These are phyloP conservation scores for Diospyros kaki DNA, from an alignment of 148 eudicot species.

Conservation along the genomic window DNA sequence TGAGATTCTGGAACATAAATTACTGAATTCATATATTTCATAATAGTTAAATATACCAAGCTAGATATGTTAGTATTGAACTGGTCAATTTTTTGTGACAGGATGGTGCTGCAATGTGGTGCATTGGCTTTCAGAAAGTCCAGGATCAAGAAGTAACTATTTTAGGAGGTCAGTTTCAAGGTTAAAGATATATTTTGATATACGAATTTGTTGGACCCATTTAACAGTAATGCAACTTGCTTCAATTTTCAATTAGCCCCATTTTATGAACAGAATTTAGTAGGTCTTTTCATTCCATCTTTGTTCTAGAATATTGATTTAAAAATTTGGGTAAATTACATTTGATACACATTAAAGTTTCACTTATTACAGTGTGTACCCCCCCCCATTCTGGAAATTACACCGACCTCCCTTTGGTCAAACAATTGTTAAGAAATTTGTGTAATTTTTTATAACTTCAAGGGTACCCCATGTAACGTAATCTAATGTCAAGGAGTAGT, in stretches of 20 bases:
- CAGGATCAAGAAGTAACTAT: conserved; percentile 67
- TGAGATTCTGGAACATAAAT: neutral
- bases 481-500: too few species aligned
- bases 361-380: too few species aligned
- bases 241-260: neutral
- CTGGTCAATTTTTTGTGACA: conserved; percentile 23
- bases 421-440: too few species aligned
- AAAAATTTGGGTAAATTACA: too few species aligned
- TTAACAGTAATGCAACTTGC: neutral
- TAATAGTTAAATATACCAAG: neutral
- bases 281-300: conserved; percentile 2
- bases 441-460: too few species aligned
- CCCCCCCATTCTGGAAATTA: too few species aligned
- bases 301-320: neutral
- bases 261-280: neutral
- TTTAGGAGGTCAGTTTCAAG: conserved; percentile 71
- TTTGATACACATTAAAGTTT: too few species aligned
- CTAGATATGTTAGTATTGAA: neutral
- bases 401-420: too few species aligned
- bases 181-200: neutral
- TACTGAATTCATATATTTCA: neutral
- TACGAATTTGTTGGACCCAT: neutral
- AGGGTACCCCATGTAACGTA: too few species aligned
- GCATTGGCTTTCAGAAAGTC: conserved; percentile 86
- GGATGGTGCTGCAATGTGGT: conserved; percentile 93